Conservation (phyloP, 129 eudicot species). For the Oenanthe sinensis region DNA sequence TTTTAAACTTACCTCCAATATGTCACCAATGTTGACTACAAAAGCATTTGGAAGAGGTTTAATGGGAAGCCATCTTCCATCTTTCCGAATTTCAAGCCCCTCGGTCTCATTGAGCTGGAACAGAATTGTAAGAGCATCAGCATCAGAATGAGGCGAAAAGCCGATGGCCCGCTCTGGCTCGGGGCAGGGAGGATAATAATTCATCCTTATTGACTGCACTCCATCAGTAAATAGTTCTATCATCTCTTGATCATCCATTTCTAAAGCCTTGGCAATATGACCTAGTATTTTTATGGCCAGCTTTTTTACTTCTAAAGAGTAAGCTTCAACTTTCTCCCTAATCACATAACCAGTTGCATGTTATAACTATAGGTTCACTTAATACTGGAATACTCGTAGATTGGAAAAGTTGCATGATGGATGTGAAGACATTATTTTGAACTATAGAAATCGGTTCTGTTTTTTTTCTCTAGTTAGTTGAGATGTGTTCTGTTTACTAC, state of each 20-base stretch:
- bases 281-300: conserved; percentile 30
- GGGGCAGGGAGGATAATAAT: conserved; percentile 63
- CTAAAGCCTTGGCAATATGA: conserved; percentile 37
- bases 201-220: conserved; percentile 47
- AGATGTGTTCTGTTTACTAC: neutral
- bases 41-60: conserved; percentile 41
- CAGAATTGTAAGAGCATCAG: conserved; percentile 42
- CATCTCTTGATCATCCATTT: conserved; percentile 29
- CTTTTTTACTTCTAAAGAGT: conserved; percentile 26
- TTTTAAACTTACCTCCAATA: conserved; percentile 61
- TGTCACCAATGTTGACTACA: conserved; percentile 55
- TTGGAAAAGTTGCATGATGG: neutral
- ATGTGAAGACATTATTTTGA: neutral
- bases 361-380: neutral
- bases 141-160: conserved; percentile 53
- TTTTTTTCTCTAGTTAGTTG: neutral
- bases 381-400: neutral
- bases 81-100: conserved; percentile 51
- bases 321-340: conserved; percentile 32
- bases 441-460: neutral
- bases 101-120: conserved; percentile 41
- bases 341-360: neutral
- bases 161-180: conserved; percentile 52
- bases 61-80: conserved; percentile 44
- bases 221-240: conserved; percentile 32